phyloP scores from a whole-genome alignment of 768 basidiomycete species.

The Astraeus odoratus region DNA sequence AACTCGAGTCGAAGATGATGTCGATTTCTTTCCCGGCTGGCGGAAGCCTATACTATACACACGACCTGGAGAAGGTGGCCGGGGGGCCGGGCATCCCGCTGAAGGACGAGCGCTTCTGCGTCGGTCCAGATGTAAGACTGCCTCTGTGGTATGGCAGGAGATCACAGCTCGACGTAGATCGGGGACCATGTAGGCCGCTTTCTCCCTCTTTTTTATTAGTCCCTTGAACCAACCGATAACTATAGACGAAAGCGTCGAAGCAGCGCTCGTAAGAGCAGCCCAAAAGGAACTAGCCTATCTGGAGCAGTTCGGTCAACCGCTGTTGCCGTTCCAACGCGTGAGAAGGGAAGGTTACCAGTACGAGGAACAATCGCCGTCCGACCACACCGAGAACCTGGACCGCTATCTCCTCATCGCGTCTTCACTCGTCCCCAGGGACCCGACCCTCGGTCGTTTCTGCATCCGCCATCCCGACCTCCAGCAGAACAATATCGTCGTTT shows the following conservation, averaged over 20 bases:
- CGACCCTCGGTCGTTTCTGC: slow-evolving; percentile 34
- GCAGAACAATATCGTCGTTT: slow-evolving; percentile 43
- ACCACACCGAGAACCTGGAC: slow-evolving; percentile 43
- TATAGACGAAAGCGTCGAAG: background rate
- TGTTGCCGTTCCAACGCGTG: background rate
- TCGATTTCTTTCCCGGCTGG: slow-evolving; percentile 41
- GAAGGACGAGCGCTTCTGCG: slow-evolving; percentile 35
- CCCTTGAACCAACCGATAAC: background rate
- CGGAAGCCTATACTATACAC: slow-evolving; percentile 42
- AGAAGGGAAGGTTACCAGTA: slow-evolving; percentile 37
- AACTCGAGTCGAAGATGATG: slow-evolving; percentile 45
- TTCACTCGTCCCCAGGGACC: slow-evolving; percentile 37
- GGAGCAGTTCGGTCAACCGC: background rate
- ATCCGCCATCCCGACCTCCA: slow-evolving; percentile 42
- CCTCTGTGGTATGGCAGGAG: slow-evolving; percentile 46
- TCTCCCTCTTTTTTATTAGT: slow-evolving; percentile 24
- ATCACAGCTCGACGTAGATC: slow-evolving; percentile 39
- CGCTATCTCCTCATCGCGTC: slow-evolving; percentile 27
- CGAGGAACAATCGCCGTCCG: slow-evolving; percentile 40
- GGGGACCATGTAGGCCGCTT: slow-evolving; percentile 46
- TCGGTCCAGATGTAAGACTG: slow-evolving; percentile 38
- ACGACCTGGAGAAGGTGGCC: slow-evolving; percentile 38
- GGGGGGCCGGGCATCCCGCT: slow-evolving; percentile 28
- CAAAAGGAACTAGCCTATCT: background rate
- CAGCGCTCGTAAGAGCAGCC: background rate